Conservation (phyloP, 2,329 filamentous ascomycete genomes). For the Acrodontium crateriforme region DNA sequence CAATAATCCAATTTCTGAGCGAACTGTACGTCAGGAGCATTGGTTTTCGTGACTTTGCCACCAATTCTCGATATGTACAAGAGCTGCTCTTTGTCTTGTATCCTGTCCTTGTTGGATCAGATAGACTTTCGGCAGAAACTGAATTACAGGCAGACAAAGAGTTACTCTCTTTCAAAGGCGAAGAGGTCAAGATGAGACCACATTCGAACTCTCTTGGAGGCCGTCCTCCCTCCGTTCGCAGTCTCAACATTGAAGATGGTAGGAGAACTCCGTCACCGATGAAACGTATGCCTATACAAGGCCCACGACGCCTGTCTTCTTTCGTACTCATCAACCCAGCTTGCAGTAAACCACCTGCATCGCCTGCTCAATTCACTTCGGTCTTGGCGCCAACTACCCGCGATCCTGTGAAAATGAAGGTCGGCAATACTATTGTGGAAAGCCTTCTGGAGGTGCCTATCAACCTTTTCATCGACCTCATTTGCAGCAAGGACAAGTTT, state of each 20-base stretch:
- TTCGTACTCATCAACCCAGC: constrained; percentile 77
- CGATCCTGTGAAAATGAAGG: constrained; percentile 33
- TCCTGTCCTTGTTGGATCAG: constrained; percentile 74
- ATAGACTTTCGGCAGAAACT: constrained; percentile 67
- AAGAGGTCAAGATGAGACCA: constrained; percentile 70
- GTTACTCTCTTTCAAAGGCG: constrained; percentile 69
- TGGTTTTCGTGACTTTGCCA: constrained; percentile 70
- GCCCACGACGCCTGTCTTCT: constrained; percentile 69
- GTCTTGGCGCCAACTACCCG: constrained; percentile 44
- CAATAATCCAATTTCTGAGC: constrained; percentile 63
- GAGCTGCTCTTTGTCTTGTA: constrained; percentile 69
- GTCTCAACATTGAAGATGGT: constrained; percentile 39
- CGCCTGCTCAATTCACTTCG: constrained; percentile 48
- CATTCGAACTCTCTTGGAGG: constrained; percentile 46
- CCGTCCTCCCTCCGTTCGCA: constrained; percentile 56
- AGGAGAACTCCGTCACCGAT: constrained; percentile 20
- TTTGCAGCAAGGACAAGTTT: constrained; percentile 81
- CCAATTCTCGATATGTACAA: constrained; percentile 68
- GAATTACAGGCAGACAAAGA: constrained; percentile 78
- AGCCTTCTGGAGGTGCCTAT: constrained; percentile 65
- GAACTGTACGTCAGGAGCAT: constrained; percentile 64
- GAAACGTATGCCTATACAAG: constrained; percentile 37
- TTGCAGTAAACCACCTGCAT: constrained; percentile 43
- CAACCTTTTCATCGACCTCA: constrained; percentile 70
- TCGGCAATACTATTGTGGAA: constrained; percentile 60